Evolutionary conservation across 1,284 basidiomycete genomes (phyloP).

Genomic region (Cutaneotrichosporon cyanovorans): DNA sequence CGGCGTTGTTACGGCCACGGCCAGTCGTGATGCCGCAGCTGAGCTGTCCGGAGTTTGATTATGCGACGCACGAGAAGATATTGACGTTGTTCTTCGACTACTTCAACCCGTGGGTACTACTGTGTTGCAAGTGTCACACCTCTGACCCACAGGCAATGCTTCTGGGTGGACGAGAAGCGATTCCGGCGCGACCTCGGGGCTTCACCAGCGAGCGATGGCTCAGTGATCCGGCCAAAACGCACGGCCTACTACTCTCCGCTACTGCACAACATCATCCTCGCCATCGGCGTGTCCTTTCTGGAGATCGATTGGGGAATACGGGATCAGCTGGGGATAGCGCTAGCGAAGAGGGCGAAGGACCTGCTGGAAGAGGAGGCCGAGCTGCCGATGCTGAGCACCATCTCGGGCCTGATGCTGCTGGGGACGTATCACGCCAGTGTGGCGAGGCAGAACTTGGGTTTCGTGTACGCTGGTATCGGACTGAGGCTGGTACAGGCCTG

Average conservation of each 20-base stretch:
- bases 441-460: constrained; percentile 23
- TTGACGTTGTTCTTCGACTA: constrained; percentile 23
- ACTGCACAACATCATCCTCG: constrained; percentile 69
- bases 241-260: constrained; percentile 32
- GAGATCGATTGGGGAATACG: constrained; percentile 6
- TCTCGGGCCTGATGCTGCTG: constrained; percentile 30
- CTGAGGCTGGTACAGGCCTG: constrained; percentile 19
- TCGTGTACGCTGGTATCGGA: constrained; percentile 21
- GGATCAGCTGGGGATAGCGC: constrained; percentile 13
- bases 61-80: constrained; percentile 16
- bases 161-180: constrained; percentile 21
- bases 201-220: constrained; percentile 3
- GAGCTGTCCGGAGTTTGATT: constrained; percentile 14
- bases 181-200: constrained; percentile 16
- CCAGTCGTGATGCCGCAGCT: constrained; percentile 3
- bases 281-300: constrained; percentile 23
- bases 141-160: constrained; percentile 15
- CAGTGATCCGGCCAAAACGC: constrained; percentile 14
- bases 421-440: constrained; percentile 24
- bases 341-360: constrained; percentile 22
- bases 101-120: constrained; percentile 16
- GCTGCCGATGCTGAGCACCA: constrained; percentile 27
- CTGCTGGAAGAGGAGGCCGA: constrained; percentile 30
- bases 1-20: constrained; percentile 3
- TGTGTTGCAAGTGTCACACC: background rate